Percentiles rank a stretch among this genome's conserved stretches.
phyloP scores from a whole-genome alignment of 2,329 filamentous ascomycete genomes.

The Metarhizium anisopliae region DNA sequence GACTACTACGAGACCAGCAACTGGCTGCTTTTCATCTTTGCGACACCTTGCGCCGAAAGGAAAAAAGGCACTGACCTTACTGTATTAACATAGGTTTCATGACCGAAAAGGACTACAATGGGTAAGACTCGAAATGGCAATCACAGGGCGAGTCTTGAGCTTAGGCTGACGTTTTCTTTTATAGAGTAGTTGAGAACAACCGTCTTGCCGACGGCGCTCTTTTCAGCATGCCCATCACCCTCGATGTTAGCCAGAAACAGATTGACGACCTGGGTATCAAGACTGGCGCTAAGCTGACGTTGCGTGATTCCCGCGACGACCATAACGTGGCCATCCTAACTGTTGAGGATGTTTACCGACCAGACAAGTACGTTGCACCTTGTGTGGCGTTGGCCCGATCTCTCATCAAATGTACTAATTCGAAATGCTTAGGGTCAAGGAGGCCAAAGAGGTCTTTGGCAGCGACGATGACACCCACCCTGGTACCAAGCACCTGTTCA shows the following conservation, averaged over 20 bases:
- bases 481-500: constrained; percentile 81
- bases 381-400: neutral
- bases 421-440: constrained; percentile 54
- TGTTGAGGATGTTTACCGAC: constrained; percentile 89
- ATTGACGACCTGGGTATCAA: constrained; percentile 71
- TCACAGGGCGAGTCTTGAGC: neutral
- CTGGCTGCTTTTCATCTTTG: neutral
- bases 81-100: constrained; percentile 64
- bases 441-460: constrained; percentile 91
- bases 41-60: neutral
- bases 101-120: constrained; percentile 94
- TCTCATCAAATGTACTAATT: neutral
- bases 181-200: constrained; percentile 78
- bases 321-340: constrained; percentile 92
- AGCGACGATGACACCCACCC: constrained; percentile 85
- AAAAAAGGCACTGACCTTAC: constrained; percentile 1
- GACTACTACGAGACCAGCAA: too few relatives aligned
- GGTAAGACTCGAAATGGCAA: constrained; percentile 42
- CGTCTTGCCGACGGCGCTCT: constrained; percentile 82
- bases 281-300: constrained; percentile 71
- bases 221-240: constrained; percentile 94
- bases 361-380: constrained; percentile 69
- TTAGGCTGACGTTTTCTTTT: neutral
- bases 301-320: constrained; percentile 94
- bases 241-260: constrained; percentile 69